A percentile compares a stretch with the other conserved stretches of the same genome.
Evolutionary conservation across 306 rosid species (phyloP).

Genomic region (Quercus alba): DNA sequence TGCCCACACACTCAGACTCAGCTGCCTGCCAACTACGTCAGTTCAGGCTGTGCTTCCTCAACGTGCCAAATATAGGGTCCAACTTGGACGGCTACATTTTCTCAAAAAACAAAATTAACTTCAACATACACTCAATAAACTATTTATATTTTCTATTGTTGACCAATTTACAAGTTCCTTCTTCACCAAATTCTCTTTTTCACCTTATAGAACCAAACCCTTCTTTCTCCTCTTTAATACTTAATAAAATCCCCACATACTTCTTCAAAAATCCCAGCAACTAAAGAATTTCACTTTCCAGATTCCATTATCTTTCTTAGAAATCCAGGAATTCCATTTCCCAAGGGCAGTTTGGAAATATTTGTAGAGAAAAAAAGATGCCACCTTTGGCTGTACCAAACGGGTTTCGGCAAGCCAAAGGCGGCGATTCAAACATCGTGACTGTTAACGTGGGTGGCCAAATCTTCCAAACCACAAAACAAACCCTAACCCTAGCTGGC

Average conservation of each 20-base stretch:
- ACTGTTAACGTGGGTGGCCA: constrained; percentile 81
- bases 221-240: no score
- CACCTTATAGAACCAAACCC: no score
- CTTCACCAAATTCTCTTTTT: no score
- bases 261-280: no score
- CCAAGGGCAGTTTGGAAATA: not conserved
- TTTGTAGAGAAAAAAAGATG: constrained; percentile 21
- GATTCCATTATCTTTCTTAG: no score
- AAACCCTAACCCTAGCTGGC: constrained; percentile 68
- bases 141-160: no score
- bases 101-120: not conserved
- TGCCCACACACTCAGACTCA: no score
- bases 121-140: not conserved
- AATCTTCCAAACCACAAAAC: constrained; percentile 84
- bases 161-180: no score
- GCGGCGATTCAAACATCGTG: constrained; percentile 50
- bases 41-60: not conserved
- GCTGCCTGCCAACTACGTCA: no score
- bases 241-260: no score
- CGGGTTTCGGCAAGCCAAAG: constrained; percentile 19
- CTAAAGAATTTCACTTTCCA: no score
- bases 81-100: constrained; percentile 13
- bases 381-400: constrained; percentile 33
- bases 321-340: not conserved
- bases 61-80: constrained; percentile 8